phyloP scores from a whole-genome alignment of 2,329 filamentous ascomycete genomes.

The Pseudophaeomoniella oleicola region DNA sequence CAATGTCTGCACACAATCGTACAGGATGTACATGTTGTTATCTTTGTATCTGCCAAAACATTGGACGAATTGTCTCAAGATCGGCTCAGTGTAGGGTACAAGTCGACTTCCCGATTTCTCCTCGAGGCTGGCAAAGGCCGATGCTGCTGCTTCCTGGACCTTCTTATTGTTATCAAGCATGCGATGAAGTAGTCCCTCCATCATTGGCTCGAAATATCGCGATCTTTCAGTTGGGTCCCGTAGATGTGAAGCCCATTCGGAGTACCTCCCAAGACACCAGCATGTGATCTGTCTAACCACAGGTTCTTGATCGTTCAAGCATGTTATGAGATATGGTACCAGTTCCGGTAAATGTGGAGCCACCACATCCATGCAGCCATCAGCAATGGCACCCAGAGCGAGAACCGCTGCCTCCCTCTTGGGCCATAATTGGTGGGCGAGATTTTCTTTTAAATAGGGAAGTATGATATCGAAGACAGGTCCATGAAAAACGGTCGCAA shows the following conservation, averaged over 20 bases:
- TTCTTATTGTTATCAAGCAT: constrained; percentile 98
- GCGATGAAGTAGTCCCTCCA: constrained; percentile 85
- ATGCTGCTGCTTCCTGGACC: constrained; percentile 90
- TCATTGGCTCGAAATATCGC: constrained; percentile 82
- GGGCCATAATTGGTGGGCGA: constrained; percentile 80
- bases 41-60: constrained; percentile 97
- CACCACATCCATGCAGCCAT: constrained; percentile 83
- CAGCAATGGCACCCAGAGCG: constrained; percentile 83
- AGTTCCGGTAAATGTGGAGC: constrained; percentile 81
- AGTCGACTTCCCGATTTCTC: constrained; percentile 76
- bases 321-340: constrained; percentile 74
- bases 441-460: constrained; percentile 79
- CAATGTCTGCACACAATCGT: constrained; percentile 94
- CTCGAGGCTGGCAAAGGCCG: constrained; percentile 88
- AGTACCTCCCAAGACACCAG: constrained; percentile 92
- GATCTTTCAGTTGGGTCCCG: constrained; percentile 51
- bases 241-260: constrained; percentile 74
- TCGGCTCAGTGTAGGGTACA: constrained; percentile 74
- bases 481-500: constrained; percentile 77
- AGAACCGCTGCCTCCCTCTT: constrained; percentile 88
- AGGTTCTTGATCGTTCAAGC: constrained; percentile 72
- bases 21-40: constrained; percentile 96
- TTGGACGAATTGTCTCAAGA: constrained; percentile 78
- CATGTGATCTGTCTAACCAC: constrained; percentile 94
- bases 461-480: constrained; percentile 84